Evolutionary conservation across 768 basidiomycete species (phyloP).

Genomic region (Kwoniella dendrophila): DNA sequence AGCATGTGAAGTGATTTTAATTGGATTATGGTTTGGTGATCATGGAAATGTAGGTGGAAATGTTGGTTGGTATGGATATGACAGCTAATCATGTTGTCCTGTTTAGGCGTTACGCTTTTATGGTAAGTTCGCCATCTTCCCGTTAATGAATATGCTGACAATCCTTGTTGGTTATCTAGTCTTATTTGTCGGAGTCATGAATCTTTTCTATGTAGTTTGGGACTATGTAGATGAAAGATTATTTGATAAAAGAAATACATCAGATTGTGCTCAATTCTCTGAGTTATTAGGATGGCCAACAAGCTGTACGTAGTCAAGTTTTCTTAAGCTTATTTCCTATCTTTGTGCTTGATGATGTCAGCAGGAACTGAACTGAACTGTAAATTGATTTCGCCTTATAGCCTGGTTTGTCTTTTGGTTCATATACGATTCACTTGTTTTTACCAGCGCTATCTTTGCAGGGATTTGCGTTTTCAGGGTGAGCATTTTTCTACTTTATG

Average conservation of each 20-base stretch:
- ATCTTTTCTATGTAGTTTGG: constrained; percentile 80
- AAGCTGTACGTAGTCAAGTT: constrained; percentile 41
- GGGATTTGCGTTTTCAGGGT: constrained; percentile 85
- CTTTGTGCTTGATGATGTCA: neutral
- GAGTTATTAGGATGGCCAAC: constrained; percentile 63
- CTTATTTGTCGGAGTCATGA: constrained; percentile 51
- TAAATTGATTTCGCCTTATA: constrained; percentile 49
- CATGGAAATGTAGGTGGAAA: constrained; percentile 67
- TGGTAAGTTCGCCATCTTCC: constrained; percentile 62
- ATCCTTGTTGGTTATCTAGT: constrained; percentile 21
- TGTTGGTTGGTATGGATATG: constrained; percentile 3
- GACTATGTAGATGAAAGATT: constrained; percentile 92
- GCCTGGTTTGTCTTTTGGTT: constrained; percentile 89
- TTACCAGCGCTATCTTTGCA: constrained; percentile 76
- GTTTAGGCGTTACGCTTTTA: constrained; percentile 62
- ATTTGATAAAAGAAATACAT: constrained; percentile 91
- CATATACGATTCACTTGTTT: constrained; percentile 70
- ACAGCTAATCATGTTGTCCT: neutral
- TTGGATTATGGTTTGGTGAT: constrained; percentile 94
- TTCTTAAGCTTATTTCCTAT: neutral
- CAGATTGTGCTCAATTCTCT: constrained; percentile 86
- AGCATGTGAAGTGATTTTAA: constrained; percentile 78
- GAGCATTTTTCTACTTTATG: constrained; percentile 22
- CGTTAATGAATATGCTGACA: constrained; percentile 44
- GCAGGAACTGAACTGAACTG: neutral